Percentiles rank a stretch among this genome's conserved stretches.
Conservation (phyloP, 805 yeast species). For the Starmerella sirachaensis region DNA sequence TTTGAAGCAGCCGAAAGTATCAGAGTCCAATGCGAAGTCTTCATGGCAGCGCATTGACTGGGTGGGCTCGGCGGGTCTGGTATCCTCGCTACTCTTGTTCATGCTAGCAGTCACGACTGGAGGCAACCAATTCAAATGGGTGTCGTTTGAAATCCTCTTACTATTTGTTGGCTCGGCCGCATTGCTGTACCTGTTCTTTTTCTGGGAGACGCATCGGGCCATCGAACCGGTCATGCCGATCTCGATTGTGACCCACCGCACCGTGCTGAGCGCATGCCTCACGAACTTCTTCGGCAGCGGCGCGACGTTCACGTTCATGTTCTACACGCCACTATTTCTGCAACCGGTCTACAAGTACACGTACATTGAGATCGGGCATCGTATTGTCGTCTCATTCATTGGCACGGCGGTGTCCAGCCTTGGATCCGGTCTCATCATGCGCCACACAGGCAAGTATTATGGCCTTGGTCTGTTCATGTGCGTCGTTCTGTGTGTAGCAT, state of each 20-base stretch:
- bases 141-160: conserved; percentile 32
- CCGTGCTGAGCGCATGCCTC: conserved; percentile 53
- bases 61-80: conserved; percentile 49
- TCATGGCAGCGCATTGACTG: conserved; percentile 52
- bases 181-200: conserved; percentile 34
- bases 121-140: conserved; percentile 42
- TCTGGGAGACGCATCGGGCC: conserved; percentile 41
- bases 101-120: conserved; percentile 57
- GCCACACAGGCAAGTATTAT: conserved; percentile 53
- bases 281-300: conserved; percentile 62
- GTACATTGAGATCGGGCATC: conserved; percentile 65
- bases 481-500: conserved; percentile 38
- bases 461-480: conserved; percentile 36
- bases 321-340: conserved; percentile 63
- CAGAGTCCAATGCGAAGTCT: conserved; percentile 25
- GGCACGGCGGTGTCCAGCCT: conserved; percentile 60
- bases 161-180: conserved; percentile 30
- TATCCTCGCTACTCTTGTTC: conserved; percentile 43
- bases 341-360: conserved; percentile 48
- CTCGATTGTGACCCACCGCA: conserved; percentile 42
- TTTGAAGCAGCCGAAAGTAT: conserved; percentile 13
- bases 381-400: conserved; percentile 43
- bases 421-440: conserved; percentile 55
- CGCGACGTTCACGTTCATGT: conserved; percentile 51
- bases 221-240: conserved; percentile 60